A percentile compares a stretch with the other conserved stretches of the same genome.
These are phyloP conservation scores for Barbatosphaeria neglecta DNA, from an alignment of 495 filamentous ascomycete species.

Conservation along the genomic window DNA sequence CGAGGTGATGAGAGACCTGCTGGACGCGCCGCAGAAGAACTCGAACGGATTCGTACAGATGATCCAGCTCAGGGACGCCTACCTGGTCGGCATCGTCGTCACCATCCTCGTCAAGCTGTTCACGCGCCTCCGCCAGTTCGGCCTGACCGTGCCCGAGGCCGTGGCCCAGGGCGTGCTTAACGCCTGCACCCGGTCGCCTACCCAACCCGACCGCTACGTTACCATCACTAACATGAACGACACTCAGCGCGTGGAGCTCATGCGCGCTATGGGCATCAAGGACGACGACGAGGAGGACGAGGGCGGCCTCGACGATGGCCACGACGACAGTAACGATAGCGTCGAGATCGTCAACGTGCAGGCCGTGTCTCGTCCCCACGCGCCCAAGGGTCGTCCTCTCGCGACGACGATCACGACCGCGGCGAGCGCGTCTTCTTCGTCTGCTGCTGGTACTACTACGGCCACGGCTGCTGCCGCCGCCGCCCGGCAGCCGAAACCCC, in stretches of 20 bases:
- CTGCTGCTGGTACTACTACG: too few relatives aligned
- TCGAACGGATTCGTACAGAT: constrained; percentile 65
- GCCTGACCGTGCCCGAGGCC: constrained; percentile 52
- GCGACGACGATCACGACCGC: too few relatives aligned
- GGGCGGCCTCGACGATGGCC: too few relatives aligned
- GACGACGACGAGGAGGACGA: constrained; percentile 38
- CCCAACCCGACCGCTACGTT: constrained; percentile 28
- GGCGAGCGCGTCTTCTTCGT: too few relatives aligned
- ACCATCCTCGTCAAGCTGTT: constrained; percentile 56
- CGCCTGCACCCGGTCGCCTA: constrained; percentile 25
- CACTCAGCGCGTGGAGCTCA: constrained; percentile 71
- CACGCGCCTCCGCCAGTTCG: constrained; percentile 54
- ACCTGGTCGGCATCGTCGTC: constrained; percentile 64
- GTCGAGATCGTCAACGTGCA: too few relatives aligned
- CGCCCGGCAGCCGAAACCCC: too few relatives aligned
- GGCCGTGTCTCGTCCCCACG: too few relatives aligned
- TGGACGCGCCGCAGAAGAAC: constrained; percentile 49
- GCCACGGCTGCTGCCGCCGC: too few relatives aligned
- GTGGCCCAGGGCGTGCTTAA: constrained; percentile 51
- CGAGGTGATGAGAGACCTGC: constrained; percentile 40
- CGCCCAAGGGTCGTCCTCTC: too few relatives aligned
- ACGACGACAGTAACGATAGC: too few relatives aligned
- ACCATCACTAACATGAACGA: constrained; percentile 61
- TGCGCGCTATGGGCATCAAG: constrained; percentile 68
- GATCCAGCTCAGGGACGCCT: constrained; percentile 74